These are phyloP conservation scores for Russula earlei DNA, from an alignment of 768 basidiomycete species.

Conservation along the genomic window DNA sequence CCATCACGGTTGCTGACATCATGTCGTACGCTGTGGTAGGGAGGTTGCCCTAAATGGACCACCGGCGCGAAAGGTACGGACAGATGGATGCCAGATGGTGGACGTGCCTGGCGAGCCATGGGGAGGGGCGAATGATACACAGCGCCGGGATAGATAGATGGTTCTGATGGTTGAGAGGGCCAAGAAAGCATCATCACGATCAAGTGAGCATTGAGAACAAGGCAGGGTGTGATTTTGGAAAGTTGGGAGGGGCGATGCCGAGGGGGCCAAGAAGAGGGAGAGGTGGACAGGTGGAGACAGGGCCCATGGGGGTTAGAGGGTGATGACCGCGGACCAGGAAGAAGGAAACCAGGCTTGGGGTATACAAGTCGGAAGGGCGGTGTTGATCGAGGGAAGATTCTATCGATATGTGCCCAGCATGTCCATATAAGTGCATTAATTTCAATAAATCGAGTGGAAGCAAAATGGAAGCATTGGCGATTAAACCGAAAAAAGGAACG, in stretches of 20 bases:
- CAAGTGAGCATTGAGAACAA: neutral
- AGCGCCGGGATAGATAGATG: neutral
- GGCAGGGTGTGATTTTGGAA: neutral
- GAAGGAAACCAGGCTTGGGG: too few relatives aligned
- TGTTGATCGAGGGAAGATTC: slow-evolving; percentile 5
- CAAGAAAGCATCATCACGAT: neutral
- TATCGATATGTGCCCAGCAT: neutral
- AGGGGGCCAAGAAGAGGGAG: neutral
- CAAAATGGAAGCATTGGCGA: slow-evolving; percentile 5
- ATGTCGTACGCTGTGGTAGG: neutral
- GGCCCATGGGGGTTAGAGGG: too few relatives aligned
- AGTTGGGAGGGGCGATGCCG: neutral
- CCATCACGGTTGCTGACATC: neutral
- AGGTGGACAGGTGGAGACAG: slow-evolving; percentile 1
- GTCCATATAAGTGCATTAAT: neutral
- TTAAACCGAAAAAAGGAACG: slow-evolving; percentile 5
- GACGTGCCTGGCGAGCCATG: neutral
- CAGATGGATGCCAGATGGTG: neutral
- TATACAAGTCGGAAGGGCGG: neutral
- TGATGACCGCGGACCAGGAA: too few relatives aligned
- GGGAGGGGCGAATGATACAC: neutral
- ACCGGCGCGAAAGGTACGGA: neutral
- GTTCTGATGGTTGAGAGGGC: slow-evolving; percentile 2
- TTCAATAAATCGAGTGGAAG: neutral
- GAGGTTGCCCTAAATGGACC: neutral